These are phyloP conservation scores for Cladosporium velox DNA, from an alignment of 2,329 filamentous ascomycete genomes.

Conservation along the genomic window DNA sequence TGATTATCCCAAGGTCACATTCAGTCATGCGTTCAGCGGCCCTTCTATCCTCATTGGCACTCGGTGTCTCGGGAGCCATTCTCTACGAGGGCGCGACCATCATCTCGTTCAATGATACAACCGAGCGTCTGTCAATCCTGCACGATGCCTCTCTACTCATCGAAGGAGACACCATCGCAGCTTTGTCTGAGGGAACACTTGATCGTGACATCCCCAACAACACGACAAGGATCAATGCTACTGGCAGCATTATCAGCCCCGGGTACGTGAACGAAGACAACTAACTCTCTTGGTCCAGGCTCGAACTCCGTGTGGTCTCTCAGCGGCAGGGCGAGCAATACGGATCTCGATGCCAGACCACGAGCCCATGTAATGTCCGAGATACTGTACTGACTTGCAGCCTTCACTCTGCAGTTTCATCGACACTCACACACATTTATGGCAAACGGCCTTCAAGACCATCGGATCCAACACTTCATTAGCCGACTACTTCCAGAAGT, in stretches of 20 bases:
- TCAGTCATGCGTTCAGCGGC: conserved; percentile 10
- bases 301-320: too few species aligned
- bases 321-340: too few species aligned
- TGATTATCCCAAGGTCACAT: neutral
- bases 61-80: conserved; percentile 15
- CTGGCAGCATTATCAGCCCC: conserved; percentile 55
- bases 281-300: too few species aligned
- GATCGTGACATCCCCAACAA: conserved; percentile 31
- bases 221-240: conserved; percentile 51
- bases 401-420: conserved; percentile 46
- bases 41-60: conserved; percentile 5
- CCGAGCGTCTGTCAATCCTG: conserved; percentile 41
- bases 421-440: conserved; percentile 57
- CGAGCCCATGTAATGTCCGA: too few species aligned
- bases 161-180: conserved; percentile 42
- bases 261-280: conserved; percentile 26
- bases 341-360: too few species aligned
- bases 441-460: conserved; percentile 59
- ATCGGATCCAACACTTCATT: conserved; percentile 55
- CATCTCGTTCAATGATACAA: conserved; percentile 43
- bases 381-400: too few species aligned
- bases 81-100: conserved; percentile 40
- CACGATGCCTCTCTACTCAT: conserved; percentile 47
- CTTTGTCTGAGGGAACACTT: conserved; percentile 33
- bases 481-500: conserved; percentile 51